Base-by-base conservation (phyloP, 2,329 filamentous ascomycete species). In the Cladorrhinum sp. region DNA sequence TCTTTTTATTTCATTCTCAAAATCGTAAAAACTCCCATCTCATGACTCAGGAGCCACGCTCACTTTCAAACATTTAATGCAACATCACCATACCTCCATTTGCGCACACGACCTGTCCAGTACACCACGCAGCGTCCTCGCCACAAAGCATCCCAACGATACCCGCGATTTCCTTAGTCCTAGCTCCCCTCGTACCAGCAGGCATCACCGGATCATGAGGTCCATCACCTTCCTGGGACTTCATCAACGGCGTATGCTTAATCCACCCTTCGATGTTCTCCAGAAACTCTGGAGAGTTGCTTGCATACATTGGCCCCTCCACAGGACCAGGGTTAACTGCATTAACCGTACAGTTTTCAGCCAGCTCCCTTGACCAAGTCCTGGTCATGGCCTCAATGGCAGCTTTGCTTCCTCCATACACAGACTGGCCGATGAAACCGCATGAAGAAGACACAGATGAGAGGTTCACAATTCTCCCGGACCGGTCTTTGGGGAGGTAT, bases 81-180 rank as follows among this genome's bases (percentile, higher is more conserved):
- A 69, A 57, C 73, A 75, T 73, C 56, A 78, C 57, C 84, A 92
- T 87, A 6, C 91, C 91, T 1, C 91, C 91, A 70, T 93, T 93
- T 7, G 90, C 89, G 75, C 87, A 90, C 3, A 95, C 83, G 23
- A 92, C 88, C 73, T 88, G 89, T 1, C 91, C 91, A 0, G 90
- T 95, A 69, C 85, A 88, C 90, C 90, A 93, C 7, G 79, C 82
- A n/a, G 84, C 82, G 71, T 93, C 91, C 5, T 80, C 78, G 4
- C 83, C 82, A 71, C 89, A 91, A 22, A 93, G 75, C 88, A 93
- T 92, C 2, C 83, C 89, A 18, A 92, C 86, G 4, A 91, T 82
- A 0, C 89, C 90, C 0, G 89, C 90, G 73, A 93, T 80, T 76
- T 93, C 90, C 54, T 79, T 76, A 27, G 85, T 82, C 70, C 89